phyloP scores from a whole-genome alignment of 495 filamentous ascomycete genomes.

The Immersiella caudata region DNA sequence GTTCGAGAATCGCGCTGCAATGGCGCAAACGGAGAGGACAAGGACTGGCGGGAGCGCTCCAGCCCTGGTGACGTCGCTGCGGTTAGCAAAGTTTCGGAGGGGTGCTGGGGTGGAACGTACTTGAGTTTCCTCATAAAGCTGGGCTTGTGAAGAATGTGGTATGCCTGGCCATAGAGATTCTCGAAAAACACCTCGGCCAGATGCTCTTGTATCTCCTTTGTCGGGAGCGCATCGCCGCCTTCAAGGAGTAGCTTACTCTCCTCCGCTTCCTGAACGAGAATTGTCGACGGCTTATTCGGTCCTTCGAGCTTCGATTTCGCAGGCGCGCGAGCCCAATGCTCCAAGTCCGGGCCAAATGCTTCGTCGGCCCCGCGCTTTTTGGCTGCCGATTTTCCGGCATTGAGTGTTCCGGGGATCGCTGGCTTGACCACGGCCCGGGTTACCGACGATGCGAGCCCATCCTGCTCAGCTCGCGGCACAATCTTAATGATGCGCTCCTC shows the following conservation, averaged over 20 bases:
- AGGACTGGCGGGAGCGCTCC: constrained; percentile 76
- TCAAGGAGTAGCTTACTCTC: constrained; percentile 74
- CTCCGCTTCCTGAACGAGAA: constrained; percentile 67
- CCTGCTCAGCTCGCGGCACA: constrained; percentile 81
- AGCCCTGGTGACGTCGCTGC: constrained; percentile 40
- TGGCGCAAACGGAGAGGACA: constrained; percentile 87
- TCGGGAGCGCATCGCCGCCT: constrained; percentile 80
- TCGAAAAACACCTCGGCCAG: constrained; percentile 95
- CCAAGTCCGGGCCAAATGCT: constrained; percentile 81
- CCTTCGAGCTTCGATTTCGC: constrained; percentile 49
- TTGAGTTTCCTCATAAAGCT: constrained; percentile 88
- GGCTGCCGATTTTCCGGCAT: constrained; percentile 46
- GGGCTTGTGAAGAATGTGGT: constrained; percentile 93
- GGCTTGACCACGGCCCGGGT: constrained; percentile 81
- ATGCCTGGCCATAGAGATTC: constrained; percentile 92
- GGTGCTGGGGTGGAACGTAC: constrained; percentile 42
- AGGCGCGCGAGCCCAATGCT: constrained; percentile 74
- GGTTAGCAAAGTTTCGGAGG: constrained; percentile 29
- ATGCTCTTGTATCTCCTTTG: constrained; percentile 91
- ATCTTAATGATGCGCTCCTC: constrained; percentile 97
- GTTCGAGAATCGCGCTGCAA: constrained; percentile 92
- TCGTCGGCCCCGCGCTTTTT: constrained; percentile 89
- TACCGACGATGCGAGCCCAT: constrained; percentile 53
- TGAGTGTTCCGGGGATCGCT: constrained; percentile 64
- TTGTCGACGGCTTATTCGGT: constrained; percentile 55